Percentiles rank a stretch among this genome's conserved stretches.
Evolutionary conservation across 78 protist genomes (phyloP).

Genomic region (Dictyostelium citrinum): DNA sequence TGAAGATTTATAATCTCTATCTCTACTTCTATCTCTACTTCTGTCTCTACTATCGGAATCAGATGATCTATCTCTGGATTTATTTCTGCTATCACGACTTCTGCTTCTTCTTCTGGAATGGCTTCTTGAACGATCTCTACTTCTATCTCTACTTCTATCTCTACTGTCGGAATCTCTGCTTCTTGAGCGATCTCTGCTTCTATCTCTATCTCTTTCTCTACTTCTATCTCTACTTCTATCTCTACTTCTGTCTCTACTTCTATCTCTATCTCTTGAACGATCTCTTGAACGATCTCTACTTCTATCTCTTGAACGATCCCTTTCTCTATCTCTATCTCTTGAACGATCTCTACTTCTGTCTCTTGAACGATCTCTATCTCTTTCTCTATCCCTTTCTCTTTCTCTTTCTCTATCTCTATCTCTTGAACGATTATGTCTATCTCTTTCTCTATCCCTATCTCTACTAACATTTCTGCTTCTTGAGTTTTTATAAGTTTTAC

Average conservation of each 20-base stretch:
- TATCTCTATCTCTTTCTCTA: background rate
- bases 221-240: conserved; percentile 19
- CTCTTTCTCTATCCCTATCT: background rate
- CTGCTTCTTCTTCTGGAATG: conserved; percentile 10
- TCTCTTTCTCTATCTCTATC: conserved; percentile 25
- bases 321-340: background rate
- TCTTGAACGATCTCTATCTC: background rate
- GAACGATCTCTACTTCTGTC: background rate
- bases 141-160: conserved; percentile 33
- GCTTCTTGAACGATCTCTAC: background rate
- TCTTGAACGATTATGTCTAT: conserved; percentile 12
- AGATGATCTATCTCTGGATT: background rate
- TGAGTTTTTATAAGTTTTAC: background rate
- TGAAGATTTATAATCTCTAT: conserved; percentile 22
- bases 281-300: conserved; percentile 32
- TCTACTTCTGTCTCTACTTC: background rate
- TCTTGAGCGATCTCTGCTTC: conserved; percentile 17
- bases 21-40: conserved; percentile 9
- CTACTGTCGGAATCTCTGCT: background rate
- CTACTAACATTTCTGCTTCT: conserved; percentile 21
- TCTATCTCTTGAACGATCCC: conserved; percentile 17
- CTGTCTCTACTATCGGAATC: conserved; percentile 6
- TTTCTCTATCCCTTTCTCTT: too few relatives aligned
- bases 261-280: conserved; percentile 2
- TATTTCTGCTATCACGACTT: conserved; percentile 12